Base-by-base conservation (phyloP, 495 filamentous ascomycete genomes). In the Trichoderma orchidacearum region DNA sequence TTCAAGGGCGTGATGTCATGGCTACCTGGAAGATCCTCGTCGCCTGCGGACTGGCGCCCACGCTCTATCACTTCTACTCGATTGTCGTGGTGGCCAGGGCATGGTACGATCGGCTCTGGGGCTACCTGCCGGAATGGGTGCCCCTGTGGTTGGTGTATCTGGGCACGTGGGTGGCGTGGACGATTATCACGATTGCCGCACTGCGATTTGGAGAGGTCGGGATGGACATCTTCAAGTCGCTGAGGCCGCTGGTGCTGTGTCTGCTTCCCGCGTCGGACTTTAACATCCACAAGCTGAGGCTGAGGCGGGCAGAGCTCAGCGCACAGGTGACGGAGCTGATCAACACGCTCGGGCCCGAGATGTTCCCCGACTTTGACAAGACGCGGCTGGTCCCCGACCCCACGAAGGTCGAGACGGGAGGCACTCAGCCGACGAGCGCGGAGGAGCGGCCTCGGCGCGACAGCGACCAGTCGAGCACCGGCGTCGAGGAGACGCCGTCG, bases 1-100 rank as follows among this genome's bases (percentile, higher is more conserved):
- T 99, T 28, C 85, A 94, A 66, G 93, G 88, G 17, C 81, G 84
- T 31, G 93, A 99, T 68, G 93, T 99, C 25, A 92, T 99, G 76
- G 93, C 93, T 0, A 97, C 93, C 0, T 99, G 93, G 93, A 99
- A 99, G 68, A 78, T 99, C 12, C 83, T 99, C 8, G 91, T 97
- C 25, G 82, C 92, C 30, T 75, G 97, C 63, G 90, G 84, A 13
- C 83, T 99, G 62, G 88, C 91, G 6, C 93, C 93, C 0, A 72
- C 89, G 5, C 75, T 96, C 3, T 96, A 97, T 68, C 83, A 84
- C 56, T 75, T 82, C 34, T 96, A 96, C 69, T 86, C 87, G 5
- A 69, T 79, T 29, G 55, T 84, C 8, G 79, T 95, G 31, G 86
- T 85, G 12, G 82, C 80, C 66, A 89, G 83, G 84, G 88, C 88